Percentiles rank a stretch among this genome's conserved stretches.
These are phyloP conservation scores for Thozetella sp. DNA, from an alignment of 495 filamentous ascomycete species.

Conservation along the genomic window DNA sequence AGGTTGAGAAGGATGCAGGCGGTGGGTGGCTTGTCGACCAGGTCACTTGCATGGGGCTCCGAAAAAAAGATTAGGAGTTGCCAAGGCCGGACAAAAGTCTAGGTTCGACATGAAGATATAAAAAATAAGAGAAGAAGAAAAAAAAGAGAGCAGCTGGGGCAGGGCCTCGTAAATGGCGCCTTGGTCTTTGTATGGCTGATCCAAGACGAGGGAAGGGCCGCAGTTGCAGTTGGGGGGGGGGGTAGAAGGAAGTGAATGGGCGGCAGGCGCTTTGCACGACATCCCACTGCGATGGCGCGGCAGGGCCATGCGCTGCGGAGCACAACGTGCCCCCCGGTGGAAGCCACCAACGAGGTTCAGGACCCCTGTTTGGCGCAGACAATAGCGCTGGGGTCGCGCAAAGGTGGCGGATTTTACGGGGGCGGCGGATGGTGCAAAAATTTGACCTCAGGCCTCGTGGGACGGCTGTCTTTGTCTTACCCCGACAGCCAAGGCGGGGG, in stretches of 20 bases:
- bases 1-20: neutral
- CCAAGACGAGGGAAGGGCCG: neutral
- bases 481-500: neutral
- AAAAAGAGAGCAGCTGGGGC: neutral
- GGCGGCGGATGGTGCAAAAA: neutral
- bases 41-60: conserved; percentile 1
- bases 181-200: neutral
- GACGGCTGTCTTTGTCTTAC: neutral
- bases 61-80: conserved; percentile 1
- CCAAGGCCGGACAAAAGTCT: neutral
- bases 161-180: neutral
- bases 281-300: conserved; percentile 1
- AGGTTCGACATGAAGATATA: conserved; percentile 4
- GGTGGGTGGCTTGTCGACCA: neutral
- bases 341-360: neutral
- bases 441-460: neutral
- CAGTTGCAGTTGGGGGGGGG: too few relatives aligned
- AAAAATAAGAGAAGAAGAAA: neutral
- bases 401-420: conserved; percentile 3
- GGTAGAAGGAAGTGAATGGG: neutral
- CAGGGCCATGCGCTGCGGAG: neutral
- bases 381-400: neutral
- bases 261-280: neutral
- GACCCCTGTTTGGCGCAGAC: conserved; percentile 2
- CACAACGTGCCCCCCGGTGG: neutral